phyloP scores from a whole-genome alignment of 371 early-diverging fungal genomes.

The Rhizopus arrhizus region DNA sequence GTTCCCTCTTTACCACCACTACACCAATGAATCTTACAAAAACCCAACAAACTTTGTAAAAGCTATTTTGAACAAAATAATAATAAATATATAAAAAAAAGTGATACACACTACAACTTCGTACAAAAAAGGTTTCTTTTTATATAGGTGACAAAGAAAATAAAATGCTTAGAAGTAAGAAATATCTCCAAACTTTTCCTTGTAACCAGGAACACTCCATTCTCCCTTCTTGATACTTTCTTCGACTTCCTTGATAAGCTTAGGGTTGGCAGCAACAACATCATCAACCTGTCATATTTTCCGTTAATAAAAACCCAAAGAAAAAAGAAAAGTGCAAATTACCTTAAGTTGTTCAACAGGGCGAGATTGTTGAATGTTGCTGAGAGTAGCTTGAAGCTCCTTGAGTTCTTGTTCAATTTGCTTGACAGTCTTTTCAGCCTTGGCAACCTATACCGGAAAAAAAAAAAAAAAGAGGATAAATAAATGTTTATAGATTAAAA shows the following conservation, averaged over 20 bases:
- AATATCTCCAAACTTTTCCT: conserved; percentile 86
- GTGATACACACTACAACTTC: no score
- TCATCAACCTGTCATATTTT: conserved; percentile 78
- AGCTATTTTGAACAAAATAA: no score
- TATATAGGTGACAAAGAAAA: no score
- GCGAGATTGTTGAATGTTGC: conserved; percentile 91
- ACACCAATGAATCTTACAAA: no score
- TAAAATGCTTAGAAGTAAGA: conserved; percentile 68
- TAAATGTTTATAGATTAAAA: no score
- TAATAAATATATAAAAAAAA: no score
- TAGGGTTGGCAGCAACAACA: conserved; percentile 91
- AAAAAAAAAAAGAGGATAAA: no score
- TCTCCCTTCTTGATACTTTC: conserved; percentile 89
- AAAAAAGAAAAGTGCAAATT: conserved; percentile 26
- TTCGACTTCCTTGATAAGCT: conserved; percentile 84
- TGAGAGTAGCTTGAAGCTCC: conserved; percentile 87
- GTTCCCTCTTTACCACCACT: no score
- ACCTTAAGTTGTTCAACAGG: conserved; percentile 95
- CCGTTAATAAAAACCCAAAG: background rate
- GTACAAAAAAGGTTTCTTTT: no score
- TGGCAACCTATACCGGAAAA: conserved; percentile 62
- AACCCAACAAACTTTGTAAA: no score
- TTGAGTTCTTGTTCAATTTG: conserved; percentile 85
- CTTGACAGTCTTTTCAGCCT: conserved; percentile 83
- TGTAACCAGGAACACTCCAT: conserved; percentile 92